These are phyloP conservation scores for Rhodotorula mucilaginosa DNA, from an alignment of 1,284 basidiomycete species.

Conservation along the genomic window DNA sequence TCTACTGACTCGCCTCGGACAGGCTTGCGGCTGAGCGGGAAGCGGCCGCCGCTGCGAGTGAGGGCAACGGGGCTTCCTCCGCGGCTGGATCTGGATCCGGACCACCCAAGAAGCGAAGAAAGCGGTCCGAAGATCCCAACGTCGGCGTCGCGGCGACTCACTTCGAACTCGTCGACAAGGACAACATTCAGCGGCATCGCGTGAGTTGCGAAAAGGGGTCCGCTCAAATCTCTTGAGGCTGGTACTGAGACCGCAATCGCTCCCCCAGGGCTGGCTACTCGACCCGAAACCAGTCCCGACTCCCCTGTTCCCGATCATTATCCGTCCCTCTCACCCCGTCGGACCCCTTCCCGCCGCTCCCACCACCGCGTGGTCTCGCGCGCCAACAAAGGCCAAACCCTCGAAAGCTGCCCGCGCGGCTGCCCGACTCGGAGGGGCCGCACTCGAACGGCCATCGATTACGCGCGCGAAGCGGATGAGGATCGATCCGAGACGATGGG, in stretches of 20 bases:
- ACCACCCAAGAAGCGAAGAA: slow-evolving; percentile 33
- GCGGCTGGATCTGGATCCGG: neutral
- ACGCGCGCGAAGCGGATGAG: slow-evolving; percentile 27
- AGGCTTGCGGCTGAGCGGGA: slow-evolving; percentile 20
- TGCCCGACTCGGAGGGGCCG: neutral
- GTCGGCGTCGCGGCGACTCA: slow-evolving; percentile 18
- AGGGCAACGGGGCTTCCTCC: neutral
- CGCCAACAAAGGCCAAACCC: slow-evolving; percentile 20
- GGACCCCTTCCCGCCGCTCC: slow-evolving; percentile 23
- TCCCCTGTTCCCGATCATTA: slow-evolving; percentile 36
- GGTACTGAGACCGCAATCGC: neutral
- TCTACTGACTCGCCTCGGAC: neutral
- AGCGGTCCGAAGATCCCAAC: slow-evolving; percentile 24
- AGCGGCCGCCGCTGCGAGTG: neutral
- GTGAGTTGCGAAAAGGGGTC: slow-evolving; percentile 6
- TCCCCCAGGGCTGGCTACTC: slow-evolving; percentile 35
- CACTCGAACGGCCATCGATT: slow-evolving; percentile 5
- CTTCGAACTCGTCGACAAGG: slow-evolving; percentile 35
- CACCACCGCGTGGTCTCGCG: slow-evolving; percentile 36
- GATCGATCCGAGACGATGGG: slow-evolving; percentile 37
- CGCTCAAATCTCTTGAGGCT: too few species aligned
- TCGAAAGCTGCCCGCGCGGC: slow-evolving; percentile 25
- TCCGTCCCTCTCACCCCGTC: slow-evolving; percentile 34
- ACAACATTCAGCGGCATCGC: slow-evolving; percentile 31
- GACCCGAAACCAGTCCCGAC: slow-evolving; percentile 23